These are phyloP conservation scores for Hamigera avellanea DNA, from an alignment of 495 filamentous ascomycete genomes.

Conservation along the genomic window DNA sequence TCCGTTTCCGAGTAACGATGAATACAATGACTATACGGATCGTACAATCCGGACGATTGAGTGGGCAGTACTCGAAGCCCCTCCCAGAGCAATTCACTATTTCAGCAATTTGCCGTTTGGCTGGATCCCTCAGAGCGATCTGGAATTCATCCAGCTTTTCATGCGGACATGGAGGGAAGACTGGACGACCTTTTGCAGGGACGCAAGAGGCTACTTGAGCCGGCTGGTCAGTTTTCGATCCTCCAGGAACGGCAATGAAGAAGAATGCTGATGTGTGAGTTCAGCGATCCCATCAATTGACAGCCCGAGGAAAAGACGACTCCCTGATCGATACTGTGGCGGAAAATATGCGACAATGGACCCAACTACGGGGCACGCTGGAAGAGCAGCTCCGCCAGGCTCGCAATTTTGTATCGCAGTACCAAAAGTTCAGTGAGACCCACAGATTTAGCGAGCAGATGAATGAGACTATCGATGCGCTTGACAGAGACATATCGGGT, in stretches of 20 bases:
- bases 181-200: conserved; percentile 8
- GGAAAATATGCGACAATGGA: conserved; percentile 9
- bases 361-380: conserved; percentile 8
- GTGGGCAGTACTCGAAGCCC: conserved; percentile 8
- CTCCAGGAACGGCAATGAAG: too few species aligned
- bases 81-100: conserved; percentile 7
- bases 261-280: neutral
- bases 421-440: conserved; percentile 8
- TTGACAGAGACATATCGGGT: conserved; percentile 4
- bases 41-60: conserved; percentile 1
- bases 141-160: conserved; percentile 10
- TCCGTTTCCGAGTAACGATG: neutral
- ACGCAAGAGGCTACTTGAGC: conserved; percentile 3
- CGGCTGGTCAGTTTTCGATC: neutral
- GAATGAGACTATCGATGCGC: conserved; percentile 5
- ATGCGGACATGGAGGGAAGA: conserved; percentile 8
- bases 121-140: conserved; percentile 10
- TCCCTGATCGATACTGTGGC: conserved; percentile 6
- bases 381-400: conserved; percentile 6
- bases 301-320: conserved; percentile 7
- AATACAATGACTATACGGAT: neutral
- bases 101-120: conserved; percentile 11
- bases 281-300: conserved; percentile 7
- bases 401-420: conserved; percentile 8
- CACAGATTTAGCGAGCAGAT: conserved; percentile 7